A percentile compares a stretch with the other conserved stretches of the same genome.
Evolutionary conservation across 306 rosid genomes (phyloP).

Genomic region (Acacia melanoxylon): DNA sequence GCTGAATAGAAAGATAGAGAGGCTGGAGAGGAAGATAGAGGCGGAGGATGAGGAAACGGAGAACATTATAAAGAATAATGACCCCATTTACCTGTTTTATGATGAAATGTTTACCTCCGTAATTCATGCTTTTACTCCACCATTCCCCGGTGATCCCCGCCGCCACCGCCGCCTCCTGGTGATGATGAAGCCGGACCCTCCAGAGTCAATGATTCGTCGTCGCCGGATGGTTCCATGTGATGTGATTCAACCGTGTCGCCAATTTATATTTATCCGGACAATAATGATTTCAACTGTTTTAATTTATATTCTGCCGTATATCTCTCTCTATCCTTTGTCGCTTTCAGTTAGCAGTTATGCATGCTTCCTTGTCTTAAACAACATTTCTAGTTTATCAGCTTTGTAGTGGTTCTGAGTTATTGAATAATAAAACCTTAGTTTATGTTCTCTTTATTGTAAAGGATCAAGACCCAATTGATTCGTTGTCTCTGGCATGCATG

Average conservation of each 20-base stretch:
- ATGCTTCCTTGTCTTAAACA: background rate
- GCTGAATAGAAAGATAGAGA: background rate
- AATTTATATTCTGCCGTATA: background rate
- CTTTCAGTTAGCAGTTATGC: background rate
- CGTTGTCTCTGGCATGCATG: background rate
- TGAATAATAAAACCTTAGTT: background rate
- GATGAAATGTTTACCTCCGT: background rate
- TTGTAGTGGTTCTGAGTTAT: background rate
- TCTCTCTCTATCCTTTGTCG: background rate
- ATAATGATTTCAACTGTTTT: background rate
- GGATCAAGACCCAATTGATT: background rate
- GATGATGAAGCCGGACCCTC: background rate
- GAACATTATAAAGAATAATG: background rate
- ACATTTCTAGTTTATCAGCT: background rate
- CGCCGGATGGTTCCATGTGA: background rate
- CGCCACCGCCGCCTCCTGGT: background rate
- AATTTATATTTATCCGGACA: background rate
- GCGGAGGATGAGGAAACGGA: background rate
- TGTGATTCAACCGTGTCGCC: background rate
- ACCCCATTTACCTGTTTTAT: background rate
- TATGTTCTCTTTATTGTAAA: background rate
- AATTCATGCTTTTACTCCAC: background rate
- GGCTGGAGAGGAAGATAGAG: background rate
- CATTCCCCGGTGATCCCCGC: background rate
- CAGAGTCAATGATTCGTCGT: background rate